These are phyloP conservation scores for Aspergillus sp. DNA, from an alignment of 2,329 filamentous ascomycete genomes.

Conservation along the genomic window DNA sequence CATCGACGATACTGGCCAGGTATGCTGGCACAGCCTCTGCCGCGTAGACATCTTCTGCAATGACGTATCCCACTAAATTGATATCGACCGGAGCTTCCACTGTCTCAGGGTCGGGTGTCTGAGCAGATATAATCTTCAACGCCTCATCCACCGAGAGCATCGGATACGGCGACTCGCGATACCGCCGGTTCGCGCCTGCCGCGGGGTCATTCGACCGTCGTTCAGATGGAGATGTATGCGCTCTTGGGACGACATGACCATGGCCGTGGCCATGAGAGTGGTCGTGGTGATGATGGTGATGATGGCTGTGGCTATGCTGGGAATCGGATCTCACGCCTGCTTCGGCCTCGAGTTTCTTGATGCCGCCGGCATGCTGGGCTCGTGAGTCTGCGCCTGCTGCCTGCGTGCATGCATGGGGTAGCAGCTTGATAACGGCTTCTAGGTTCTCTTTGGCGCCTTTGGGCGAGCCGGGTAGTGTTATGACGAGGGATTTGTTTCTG, in stretches of 20 bases:
- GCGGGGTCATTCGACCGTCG: slow-evolving; percentile 63
- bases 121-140: slow-evolving; percentile 69
- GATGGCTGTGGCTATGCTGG: slow-evolving; percentile 34
- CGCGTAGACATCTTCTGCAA: slow-evolving; percentile 82
- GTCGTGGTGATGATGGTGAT: slow-evolving; percentile 51
- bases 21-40: slow-evolving; percentile 88
- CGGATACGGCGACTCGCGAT: slow-evolving; percentile 86
- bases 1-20: slow-evolving; percentile 93
- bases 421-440: slow-evolving; percentile 81
- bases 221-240: slow-evolving; percentile 71
- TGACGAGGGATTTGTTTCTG: slow-evolving; percentile 76
- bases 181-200: slow-evolving; percentile 67
- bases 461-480: slow-evolving; percentile 91
- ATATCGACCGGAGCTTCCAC: slow-evolving; percentile 65
- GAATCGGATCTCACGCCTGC: slow-evolving; percentile 62
- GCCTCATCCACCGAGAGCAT: slow-evolving; percentile 89
- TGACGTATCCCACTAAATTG: slow-evolving; percentile 72
- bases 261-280: slow-evolving; percentile 66
- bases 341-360: slow-evolving; percentile 82
- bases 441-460: slow-evolving; percentile 96
- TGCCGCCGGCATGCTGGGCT: slow-evolving; percentile 75
- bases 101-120: slow-evolving; percentile 69
- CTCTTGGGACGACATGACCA: slow-evolving; percentile 65
- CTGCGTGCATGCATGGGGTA: slow-evolving; percentile 94
- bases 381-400: slow-evolving; percentile 83